phyloP scores from a whole-genome alignment of 129 eudicot genomes.

The Scalesia atractyloides region DNA sequence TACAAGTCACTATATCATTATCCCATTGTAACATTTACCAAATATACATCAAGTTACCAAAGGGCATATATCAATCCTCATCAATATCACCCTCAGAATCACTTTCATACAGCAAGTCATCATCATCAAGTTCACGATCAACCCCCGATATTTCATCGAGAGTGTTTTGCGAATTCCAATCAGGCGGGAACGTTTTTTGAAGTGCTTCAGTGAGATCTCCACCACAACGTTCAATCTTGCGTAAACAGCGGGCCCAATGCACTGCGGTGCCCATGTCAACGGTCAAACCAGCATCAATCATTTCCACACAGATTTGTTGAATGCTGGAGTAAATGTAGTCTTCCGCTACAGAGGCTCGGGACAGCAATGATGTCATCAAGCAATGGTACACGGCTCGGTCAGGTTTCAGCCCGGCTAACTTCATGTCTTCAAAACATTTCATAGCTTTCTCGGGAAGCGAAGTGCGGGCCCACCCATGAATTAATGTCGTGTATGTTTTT shows the following conservation, averaged over 20 bases:
- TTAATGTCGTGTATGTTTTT: slow-evolving; percentile 81
- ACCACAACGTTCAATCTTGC: slow-evolving; percentile 79
- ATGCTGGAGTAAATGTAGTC: slow-evolving; percentile 71
- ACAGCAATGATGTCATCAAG: slow-evolving; percentile 76
- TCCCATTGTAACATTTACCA: slow-evolving; percentile 14
- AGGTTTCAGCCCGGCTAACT: slow-evolving; percentile 64
- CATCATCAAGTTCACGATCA: slow-evolving; percentile 30
- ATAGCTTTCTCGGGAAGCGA: slow-evolving; percentile 93
- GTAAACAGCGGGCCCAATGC: slow-evolving; percentile 81
- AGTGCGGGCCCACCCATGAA: slow-evolving; percentile 94
- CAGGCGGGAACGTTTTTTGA: slow-evolving; percentile 96
- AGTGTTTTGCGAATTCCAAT: slow-evolving; percentile 70
- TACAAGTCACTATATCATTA: slow-evolving; percentile 24
- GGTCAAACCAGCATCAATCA: slow-evolving; percentile 63
- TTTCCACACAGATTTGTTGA: slow-evolving; percentile 61
- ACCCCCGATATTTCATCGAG: slow-evolving; percentile 38
- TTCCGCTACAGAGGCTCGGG: slow-evolving; percentile 87
- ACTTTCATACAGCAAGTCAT: slow-evolving; percentile 25
- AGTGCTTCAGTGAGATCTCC: slow-evolving; percentile 88
- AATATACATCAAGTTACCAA: slow-evolving; percentile 28
- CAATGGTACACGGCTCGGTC: slow-evolving; percentile 96
- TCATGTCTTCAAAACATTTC: slow-evolving; percentile 83
- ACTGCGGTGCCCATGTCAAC: slow-evolving; percentile 97
- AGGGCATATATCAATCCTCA: slow-evolving; percentile 20
- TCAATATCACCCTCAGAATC: slow-evolving; percentile 30